phyloP scores from a whole-genome alignment of 2,329 filamentous ascomycete genomes.

The Ceratocystis harringtonii region DNA sequence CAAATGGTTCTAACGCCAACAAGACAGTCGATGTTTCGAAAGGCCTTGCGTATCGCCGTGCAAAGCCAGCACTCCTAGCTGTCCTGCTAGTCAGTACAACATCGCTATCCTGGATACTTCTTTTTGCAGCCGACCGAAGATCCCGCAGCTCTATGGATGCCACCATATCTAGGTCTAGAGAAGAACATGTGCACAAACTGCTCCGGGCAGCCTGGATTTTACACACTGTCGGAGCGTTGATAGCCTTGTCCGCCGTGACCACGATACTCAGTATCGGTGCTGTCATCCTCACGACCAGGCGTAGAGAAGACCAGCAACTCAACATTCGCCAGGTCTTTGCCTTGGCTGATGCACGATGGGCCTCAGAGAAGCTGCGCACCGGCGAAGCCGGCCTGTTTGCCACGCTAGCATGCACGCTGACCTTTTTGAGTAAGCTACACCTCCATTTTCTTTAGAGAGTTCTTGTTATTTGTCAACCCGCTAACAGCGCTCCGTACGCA shows the following conservation, averaged over 20 bases:
- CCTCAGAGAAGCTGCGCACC: slow-evolving; percentile 9
- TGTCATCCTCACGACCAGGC: slow-evolving; percentile 9
- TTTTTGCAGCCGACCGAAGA: slow-evolving; percentile 9
- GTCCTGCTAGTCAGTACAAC: slow-evolving; percentile 12
- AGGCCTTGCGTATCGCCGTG: slow-evolving; percentile 9
- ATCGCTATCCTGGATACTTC: slow-evolving; percentile 13
- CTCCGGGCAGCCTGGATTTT: slow-evolving; percentile 15
- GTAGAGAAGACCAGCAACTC: not conserved
- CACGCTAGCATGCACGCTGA: slow-evolving; percentile 8
- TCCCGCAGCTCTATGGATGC: slow-evolving; percentile 6
- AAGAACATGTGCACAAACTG: slow-evolving; percentile 8
- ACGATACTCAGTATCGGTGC: slow-evolving; percentile 9
- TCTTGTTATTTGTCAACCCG: too few species aligned
- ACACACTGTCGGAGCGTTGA: slow-evolving; percentile 14
- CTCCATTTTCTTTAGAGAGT: too few species aligned
- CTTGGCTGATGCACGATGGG: slow-evolving; percentile 12
- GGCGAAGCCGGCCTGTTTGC: slow-evolving; percentile 10
- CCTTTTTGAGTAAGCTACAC: slow-evolving; percentile 1
- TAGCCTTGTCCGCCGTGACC: slow-evolving; percentile 9
- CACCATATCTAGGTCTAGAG: not conserved
- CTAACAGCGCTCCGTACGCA: not conserved
- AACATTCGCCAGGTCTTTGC: slow-evolving; percentile 16
- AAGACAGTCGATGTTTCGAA: not conserved
- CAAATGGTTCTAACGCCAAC: not conserved
- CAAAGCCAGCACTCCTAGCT: slow-evolving; percentile 12